Conservation (phyloP, 306 rosid species). For the Sechiopsis laciniata region DNA sequence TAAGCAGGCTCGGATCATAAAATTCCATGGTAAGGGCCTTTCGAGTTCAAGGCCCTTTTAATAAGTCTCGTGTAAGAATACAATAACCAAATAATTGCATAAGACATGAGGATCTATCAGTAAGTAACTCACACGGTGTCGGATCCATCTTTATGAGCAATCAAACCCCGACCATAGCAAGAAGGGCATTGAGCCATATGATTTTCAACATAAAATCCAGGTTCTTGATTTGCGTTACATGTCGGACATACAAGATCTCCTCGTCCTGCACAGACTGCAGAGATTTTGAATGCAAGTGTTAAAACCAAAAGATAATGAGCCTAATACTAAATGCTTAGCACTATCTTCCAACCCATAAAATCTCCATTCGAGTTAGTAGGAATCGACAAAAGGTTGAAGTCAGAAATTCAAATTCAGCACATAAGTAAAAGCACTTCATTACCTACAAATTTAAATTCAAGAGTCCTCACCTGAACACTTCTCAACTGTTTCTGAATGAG, state of each 20-base stretch:
- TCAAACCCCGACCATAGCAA: conserved; percentile 90
- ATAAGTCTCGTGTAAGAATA: background rate
- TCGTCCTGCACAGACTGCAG: conserved; percentile 75
- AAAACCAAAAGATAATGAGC: background rate
- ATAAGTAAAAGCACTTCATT: background rate
- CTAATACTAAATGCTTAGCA: background rate
- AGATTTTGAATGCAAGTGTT: conserved; percentile 21
- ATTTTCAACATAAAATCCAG: conserved; percentile 71
- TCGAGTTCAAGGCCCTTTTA: background rate
- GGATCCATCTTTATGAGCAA: conserved; percentile 96
- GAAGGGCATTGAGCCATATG: conserved; percentile 61
- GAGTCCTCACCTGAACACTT: conserved; percentile 68
- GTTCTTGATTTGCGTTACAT: conserved; percentile 73
- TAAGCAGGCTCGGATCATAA: background rate
- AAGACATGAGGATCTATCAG: background rate
- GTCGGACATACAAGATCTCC: conserved; percentile 49
- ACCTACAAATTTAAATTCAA: conserved; percentile 4
- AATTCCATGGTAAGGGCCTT: background rate
- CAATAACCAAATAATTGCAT: background rate
- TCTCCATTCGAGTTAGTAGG: background rate
- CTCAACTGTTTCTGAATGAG: conserved; percentile 71
- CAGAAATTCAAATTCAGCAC: background rate
- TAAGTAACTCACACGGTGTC: conserved; percentile 61
- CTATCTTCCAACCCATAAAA: background rate
- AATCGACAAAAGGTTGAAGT: background rate